Evolutionary conservation across 2,329 filamentous ascomycete genomes (phyloP).

Genomic region (Aspergillus aculeatus): DNA sequence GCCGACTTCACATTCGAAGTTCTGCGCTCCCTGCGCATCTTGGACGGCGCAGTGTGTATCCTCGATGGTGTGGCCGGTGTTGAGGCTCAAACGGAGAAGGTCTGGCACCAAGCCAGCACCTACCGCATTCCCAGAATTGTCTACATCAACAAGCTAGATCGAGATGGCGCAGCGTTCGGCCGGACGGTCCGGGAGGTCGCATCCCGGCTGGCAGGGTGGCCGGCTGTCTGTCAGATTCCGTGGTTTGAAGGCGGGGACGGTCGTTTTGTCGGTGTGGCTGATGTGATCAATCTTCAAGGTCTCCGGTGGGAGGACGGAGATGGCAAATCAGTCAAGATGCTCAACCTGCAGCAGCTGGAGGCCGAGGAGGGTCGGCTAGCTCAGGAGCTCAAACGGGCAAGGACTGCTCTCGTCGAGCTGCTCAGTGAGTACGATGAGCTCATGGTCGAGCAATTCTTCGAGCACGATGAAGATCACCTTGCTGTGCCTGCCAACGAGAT

Average conservation of each 20-base stretch:
- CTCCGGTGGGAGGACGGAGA: conserved; percentile 71
- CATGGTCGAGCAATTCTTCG: conserved; percentile 81
- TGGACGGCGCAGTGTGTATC: conserved; percentile 90
- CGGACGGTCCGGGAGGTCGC: conserved; percentile 84
- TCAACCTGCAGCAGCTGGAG: conserved; percentile 55
- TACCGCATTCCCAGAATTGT: conserved; percentile 81
- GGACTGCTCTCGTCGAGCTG: conserved; percentile 74
- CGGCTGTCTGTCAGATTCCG: conserved; percentile 89
- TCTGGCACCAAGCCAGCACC: conserved; percentile 85
- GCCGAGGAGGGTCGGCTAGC: conserved; percentile 52
- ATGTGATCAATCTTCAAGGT: conserved; percentile 73
- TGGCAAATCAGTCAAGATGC: conserved; percentile 60
- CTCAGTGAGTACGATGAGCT: conserved; percentile 85
- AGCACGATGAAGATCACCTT: conserved; percentile 69
- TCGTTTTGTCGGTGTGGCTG: conserved; percentile 77
- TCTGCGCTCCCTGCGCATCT: conserved; percentile 78
- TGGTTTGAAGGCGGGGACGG: conserved; percentile 80
- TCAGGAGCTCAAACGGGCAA: conserved; percentile 70
- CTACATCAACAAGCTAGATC: conserved; percentile 82
- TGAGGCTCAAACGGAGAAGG: conserved; percentile 94
- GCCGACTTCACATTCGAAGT: conserved; percentile 98
- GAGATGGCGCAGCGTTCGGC: conserved; percentile 77
- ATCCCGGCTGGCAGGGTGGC: conserved; percentile 75
- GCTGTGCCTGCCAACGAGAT: conserved; percentile 66
- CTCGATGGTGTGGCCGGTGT: conserved; percentile 90